Conservation (phyloP, 2,329 filamentous ascomycete genomes). For the Colletotrichum gigasporum region DNA sequence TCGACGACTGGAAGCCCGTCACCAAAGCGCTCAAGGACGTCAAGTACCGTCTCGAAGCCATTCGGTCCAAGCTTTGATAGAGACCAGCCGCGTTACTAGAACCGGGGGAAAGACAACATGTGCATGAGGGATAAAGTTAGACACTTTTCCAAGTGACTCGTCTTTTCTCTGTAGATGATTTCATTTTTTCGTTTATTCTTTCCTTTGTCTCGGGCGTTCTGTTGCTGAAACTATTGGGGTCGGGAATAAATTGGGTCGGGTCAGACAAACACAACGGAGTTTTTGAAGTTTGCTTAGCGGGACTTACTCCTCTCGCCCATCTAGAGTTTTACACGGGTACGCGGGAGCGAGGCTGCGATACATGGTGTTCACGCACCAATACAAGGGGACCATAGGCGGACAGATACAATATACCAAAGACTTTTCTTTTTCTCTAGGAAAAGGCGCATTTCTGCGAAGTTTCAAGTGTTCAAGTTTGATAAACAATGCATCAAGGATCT, state of each 20-base stretch:
- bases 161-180: not conserved
- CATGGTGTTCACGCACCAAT: conserved; percentile 24
- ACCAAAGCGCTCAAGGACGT: conserved; percentile 96
- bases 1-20: conserved; percentile 91
- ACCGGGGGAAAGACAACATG: not conserved
- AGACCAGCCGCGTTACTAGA: no score
- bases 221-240: no score
- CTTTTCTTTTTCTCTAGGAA: not conserved
- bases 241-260: no score
- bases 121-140: no score
- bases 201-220: not conserved
- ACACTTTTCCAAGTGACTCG: not conserved
- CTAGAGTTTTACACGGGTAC: not conserved
- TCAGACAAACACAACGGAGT: no score
- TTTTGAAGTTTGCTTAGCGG: no score
- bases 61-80: conserved; percentile 79
- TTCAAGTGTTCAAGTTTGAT: not conserved
- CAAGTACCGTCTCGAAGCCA: conserved; percentile 91
- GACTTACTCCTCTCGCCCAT: no score
- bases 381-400: not conserved
- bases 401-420: conserved; percentile 19
- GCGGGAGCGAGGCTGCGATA: not conserved
- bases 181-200: not conserved
- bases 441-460: no score
- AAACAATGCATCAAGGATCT: not conserved